Base-by-base conservation (phyloP, 768 basidiomycete species). In the Lactifluus pinguis region DNA sequence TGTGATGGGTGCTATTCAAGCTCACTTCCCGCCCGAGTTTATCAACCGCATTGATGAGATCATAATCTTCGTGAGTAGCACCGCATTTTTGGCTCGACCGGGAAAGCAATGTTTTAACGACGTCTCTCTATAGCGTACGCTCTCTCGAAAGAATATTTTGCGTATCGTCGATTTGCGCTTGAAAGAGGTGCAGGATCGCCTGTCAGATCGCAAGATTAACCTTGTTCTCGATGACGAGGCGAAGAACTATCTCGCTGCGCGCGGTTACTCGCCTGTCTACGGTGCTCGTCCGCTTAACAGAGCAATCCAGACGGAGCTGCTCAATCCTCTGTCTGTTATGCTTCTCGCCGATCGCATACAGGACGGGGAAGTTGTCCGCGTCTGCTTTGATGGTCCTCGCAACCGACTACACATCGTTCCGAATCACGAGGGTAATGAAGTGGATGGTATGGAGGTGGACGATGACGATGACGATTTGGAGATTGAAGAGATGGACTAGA, bases 251-350 rank as follows among this genome's bases (percentile, higher is more conserved):
- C 80, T 94, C 34, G 80, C 80, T 63, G 85, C 86, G 19, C 77
- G 83, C 51, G 91, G 89, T 0, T 93, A 91, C 73, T 88, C 88
- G 50, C 77, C 92, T 1, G 75, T 78, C 19, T 97, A 95, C 69
- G 94, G 95, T 65, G 95, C 95, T 58, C 84, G 95, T 45, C 97
- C 95, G 1, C 80, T 98, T 64, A 91, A 92, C 69, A 83, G 94
- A 38, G 82, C 89, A 4, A 95, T 99, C 66, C 95, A 97, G 74
- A 86, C 81, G 67, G 92, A 98, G 68, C 79, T 99, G 39, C 79
- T 98, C 68, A 95, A 97, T 71, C 95, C 95, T 13, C 76, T 98
- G 41, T 91, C 92, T 15, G 76, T 87, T 58, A 80, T 89, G 78
- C 79, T 98, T 47, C 83, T 98, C 51, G 86, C 91, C 44, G 89